A percentile compares a stretch with the other conserved stretches of the same genome.
Evolutionary conservation across 305 asterid genomes (phyloP).

Genomic region (Fraxinus ornus): DNA sequence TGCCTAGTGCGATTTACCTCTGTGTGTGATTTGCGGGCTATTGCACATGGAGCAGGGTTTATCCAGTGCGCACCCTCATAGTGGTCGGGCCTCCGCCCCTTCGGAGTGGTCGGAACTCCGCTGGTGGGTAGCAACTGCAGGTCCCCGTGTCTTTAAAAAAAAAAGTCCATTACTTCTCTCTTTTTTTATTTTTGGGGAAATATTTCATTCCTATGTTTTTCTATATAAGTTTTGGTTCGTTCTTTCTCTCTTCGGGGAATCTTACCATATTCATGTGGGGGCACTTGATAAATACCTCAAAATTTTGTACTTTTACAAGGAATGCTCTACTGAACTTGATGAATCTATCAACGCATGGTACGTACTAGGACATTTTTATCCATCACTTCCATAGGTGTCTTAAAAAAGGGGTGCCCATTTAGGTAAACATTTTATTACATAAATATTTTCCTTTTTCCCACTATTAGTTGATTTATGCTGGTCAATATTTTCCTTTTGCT

Average conservation of each 20-base stretch:
- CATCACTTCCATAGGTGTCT: conserved; percentile 11
- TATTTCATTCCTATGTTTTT: conserved; percentile 12
- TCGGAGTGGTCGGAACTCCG: too few species aligned
- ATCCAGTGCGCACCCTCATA: too few species aligned
- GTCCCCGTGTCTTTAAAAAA: too few species aligned
- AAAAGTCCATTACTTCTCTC: background rate
- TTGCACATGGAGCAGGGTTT: too few species aligned
- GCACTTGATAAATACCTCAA: conserved; percentile 45
- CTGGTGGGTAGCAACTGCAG: too few species aligned
- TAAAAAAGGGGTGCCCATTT: conserved; percentile 2
- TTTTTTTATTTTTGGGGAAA: background rate
- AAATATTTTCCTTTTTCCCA: background rate
- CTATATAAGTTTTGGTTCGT: background rate
- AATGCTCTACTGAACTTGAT: conserved; percentile 68
- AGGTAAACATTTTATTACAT: background rate
- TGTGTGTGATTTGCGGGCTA: too few species aligned
- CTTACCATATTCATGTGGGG: conserved; percentile 12
- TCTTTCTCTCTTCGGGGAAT: conserved; percentile 4
- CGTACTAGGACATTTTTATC: conserved; percentile 19
- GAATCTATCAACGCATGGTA: conserved; percentile 68
- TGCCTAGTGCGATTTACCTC: too few species aligned
- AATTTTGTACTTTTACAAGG: conserved; percentile 83
- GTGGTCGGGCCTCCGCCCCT: too few species aligned
- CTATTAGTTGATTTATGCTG: conserved; percentile 12
- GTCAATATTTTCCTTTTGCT: background rate